Evolutionary conservation across 2,329 filamentous ascomycete genomes (phyloP).

Genomic region (Nemania serpens): DNA sequence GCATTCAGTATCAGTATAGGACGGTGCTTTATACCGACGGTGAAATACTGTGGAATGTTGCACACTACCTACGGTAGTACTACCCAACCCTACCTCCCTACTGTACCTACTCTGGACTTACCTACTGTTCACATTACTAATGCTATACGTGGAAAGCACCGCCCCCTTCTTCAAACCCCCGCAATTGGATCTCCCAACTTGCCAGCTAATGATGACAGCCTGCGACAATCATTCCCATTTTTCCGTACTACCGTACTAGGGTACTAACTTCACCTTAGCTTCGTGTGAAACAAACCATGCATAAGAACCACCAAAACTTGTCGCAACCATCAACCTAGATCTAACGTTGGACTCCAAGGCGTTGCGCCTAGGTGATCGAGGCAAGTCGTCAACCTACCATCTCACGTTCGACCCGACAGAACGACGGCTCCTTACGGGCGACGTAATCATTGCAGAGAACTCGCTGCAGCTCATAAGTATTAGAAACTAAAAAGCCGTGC

Average conservation of each 20-base stretch:
- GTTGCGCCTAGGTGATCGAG: constrained; percentile 8
- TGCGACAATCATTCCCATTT: neutral
- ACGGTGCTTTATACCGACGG: neutral
- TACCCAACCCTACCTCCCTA: neutral
- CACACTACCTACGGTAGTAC: neutral
- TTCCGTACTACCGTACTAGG: neutral
- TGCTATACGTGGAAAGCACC: neutral
- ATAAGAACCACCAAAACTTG: neutral
- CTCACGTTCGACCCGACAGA: neutral
- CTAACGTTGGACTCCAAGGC: neutral
- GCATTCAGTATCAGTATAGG: neutral
- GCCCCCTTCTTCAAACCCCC: neutral
- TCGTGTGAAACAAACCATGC: neutral
- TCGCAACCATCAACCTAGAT: too few species aligned
- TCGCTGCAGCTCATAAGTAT: too few species aligned
- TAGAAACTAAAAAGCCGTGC: constrained; percentile 5
- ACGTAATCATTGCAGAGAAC: too few species aligned
- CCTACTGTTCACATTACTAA: too few species aligned
- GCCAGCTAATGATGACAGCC: neutral
- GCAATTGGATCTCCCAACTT: constrained; percentile 13
- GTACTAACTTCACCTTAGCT: neutral
- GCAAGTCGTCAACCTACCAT: constrained; percentile 8
- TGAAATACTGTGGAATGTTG: too few species aligned
- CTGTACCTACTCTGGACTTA: too few species aligned
- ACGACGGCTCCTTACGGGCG: constrained; percentile 1